Evolutionary conservation across 139 green algal species (phyloP), one percentile per base, ranked within the genome.

Genomic region (Gonium pectorale): DNA sequence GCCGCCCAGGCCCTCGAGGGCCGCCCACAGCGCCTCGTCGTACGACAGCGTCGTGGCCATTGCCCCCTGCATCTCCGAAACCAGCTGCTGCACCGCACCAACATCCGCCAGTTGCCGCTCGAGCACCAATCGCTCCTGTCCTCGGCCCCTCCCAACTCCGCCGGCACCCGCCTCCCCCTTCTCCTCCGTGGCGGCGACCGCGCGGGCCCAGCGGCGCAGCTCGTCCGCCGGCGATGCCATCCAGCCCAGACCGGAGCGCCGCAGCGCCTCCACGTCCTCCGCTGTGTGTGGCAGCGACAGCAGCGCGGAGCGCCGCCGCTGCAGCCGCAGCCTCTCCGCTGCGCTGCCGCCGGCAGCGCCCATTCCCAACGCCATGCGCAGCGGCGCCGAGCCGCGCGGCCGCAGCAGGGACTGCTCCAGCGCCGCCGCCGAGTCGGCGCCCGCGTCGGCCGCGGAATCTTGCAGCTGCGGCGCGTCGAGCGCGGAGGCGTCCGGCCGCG

Each of bases 211-310:
- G 6, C 51, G 24, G 31, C 46, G 51, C 71, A 80, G 71, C 49
- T 67, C 51, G 21, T 27, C 71, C 49, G 29, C 33, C 26, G 72
- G 33, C 2, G 72, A 37, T 9, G 51, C 72, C 6, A 24, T 11
- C 15, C 52, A 40, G 29, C 51, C 49, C 35, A 80, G 33, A 5
- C 72, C 72, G 33, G 3, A 2, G 22, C 13, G 35, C 35, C 49
- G 33, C 9, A 80, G 29, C 29, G 43, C 43, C 41, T 7, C 68
- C 43, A 43, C 11, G 15, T 62, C 68, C 27, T 33, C 43, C 29
- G 35, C 51, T 8, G 49, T 54, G 72, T 67, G 49, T 22, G 49
- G 49, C 51, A 80, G 72, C 52, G 72, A 80, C 33, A 80, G 72
- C 72, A 80, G 51, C 51, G 72, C 72, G 7, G 72, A 27, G 37